Base-by-base conservation (phyloP, 2,329 filamentous ascomycete species). In the Calcarisporium arbuscula region DNA sequence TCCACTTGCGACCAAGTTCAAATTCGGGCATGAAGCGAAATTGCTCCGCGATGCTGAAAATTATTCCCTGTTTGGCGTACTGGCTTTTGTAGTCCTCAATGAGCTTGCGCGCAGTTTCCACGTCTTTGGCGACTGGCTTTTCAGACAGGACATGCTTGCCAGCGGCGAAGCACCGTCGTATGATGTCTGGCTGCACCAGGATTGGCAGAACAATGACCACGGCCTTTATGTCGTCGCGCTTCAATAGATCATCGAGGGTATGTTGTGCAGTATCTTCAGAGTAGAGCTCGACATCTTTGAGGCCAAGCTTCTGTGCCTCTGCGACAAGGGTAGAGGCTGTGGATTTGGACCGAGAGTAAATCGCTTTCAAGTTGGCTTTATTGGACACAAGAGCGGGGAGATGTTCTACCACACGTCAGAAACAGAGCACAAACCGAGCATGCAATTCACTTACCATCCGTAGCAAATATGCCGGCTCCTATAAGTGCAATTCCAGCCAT, bases 51-150 rank as follows among this genome's bases (percentile, higher is more conserved):
- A 36, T 36, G 22, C 23, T 36, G 14, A 36, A 36, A 18, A 36
- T 36, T 6, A 33, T 28, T 11, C 34, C 34, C 23, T 32, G 31
- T 8, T n/a, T 17, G 20, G 34, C 29, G 11, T 36, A 36, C 17
- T 18, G 16, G 17, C n/a, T 36, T 5, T 36, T 36, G 15, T 33
- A 36, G 29, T 36, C 34, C 5, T 21, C 34, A 15, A 36, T 36
- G 4, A 36, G 12, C 10, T 19, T 30, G 34, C 34, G 34, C 8
- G 34, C 34, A 5, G 34, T 32, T 18, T 31, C 19, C 8, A 36
- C 34, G 9, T 36, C 34, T 27, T 36, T 36, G 12, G 34, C 34
- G 9, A 36, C 32, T 10, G 34, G 34, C 18, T 36, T 36, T 32
- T 36, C 34, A 18, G 28, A 36, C 6, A 36, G 20, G 8, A 36